Evolutionary conservation across 2,329 filamentous ascomycete genomes (phyloP), one percentile per base, ranked within the genome.

Genomic region (Mollisiaceae sp.): DNA sequence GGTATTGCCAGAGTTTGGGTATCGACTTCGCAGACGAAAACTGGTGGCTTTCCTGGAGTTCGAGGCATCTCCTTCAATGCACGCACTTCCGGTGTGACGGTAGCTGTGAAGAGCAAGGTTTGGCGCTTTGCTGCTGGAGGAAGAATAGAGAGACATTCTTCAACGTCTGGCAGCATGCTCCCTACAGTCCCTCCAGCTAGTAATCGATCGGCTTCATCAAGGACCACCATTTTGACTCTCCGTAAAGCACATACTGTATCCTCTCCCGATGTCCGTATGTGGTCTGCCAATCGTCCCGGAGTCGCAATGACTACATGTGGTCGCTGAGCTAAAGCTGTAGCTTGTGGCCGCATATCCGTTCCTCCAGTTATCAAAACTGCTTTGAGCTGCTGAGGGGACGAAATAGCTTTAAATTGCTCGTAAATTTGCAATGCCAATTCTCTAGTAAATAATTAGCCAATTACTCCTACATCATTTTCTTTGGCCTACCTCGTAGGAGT

Each of bases 231-330:
- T 64, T 87, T 88, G 32, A 93, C 90, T 59, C 94, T 86, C 20
- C 89, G 85, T 55, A 99, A 82, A 0, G 93, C 94, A 65, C 88
- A 89, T 66, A 96, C 87, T 0, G 94, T 98, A 76, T 99, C 95
- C 74, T 94, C 89, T 52, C 95, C 95, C 18, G 94, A 98, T 1
- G 88, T 94, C 45, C 89, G 87, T 75, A 99, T 94, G 77, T 99
- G 95, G 77, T 99, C 94, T 20, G 95, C 95, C 24, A 99, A 83
- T 50, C 95, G 88, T 20, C 95, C 94, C 2, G 95, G 95, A 0
- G 95, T 99, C 27, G 95, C 94, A 75, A 99, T 95, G 54, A 99
- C 91, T 60, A 99, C 82, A 75, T 99, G 95, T 1, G 95, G 95
- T 52, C 93, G 85, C 70, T 90, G 86, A 1, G 91, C 87, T 20